Evolutionary conservation across 495 filamentous ascomycete species (phyloP), one percentile per base, ranked within the genome.

Genomic region (Niebla homalea): DNA sequence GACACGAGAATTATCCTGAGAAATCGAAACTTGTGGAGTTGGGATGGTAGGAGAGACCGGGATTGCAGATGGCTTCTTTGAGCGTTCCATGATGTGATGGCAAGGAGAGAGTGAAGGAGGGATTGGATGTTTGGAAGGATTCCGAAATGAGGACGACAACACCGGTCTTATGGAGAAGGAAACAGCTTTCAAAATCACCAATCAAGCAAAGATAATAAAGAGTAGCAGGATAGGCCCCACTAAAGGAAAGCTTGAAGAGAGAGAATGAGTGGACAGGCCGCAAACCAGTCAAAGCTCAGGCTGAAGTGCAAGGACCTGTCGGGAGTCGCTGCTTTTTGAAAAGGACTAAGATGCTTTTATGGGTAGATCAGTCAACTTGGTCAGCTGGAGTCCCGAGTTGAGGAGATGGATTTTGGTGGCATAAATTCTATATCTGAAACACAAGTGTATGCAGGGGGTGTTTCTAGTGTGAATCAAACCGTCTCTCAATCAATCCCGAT

Each of bases 41-140:
- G 78, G 73, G 2, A 81, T 69, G 15, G 67, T 68, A 5, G 80
- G 77, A 12, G 82, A 80, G 50, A 81, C 75, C 35, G 84, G 73
- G 57, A 96, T 80, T 22, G 85, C 79, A 43, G 79, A 67, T 25
- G 89, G 89, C 60, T 89, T 92, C 64, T 92, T 85, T 47, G 73
- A 72, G 61, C 89, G 81, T 55, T 89, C 86, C 71, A 94, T 89
- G 79, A 83, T 85, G 50, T 47, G 55, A 19, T 19, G 15, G 21
- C 5, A 22, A 41, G 6, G 39, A 8, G 14, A 26, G n/a, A 7
- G 15, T 36, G 12, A 22, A 22, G 38, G 14, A 15, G 41, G 46
- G 42, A 1, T 36, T 37, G 15, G 7, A 8, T 10, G 5, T 22
- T 35, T 37, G 37, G 21, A 46, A 15, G 52, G 19, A 29, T 37